phyloP scores from a whole-genome alignment of 2,329 filamentous ascomycete genomes.

The Dryadomyces quercivorus region DNA sequence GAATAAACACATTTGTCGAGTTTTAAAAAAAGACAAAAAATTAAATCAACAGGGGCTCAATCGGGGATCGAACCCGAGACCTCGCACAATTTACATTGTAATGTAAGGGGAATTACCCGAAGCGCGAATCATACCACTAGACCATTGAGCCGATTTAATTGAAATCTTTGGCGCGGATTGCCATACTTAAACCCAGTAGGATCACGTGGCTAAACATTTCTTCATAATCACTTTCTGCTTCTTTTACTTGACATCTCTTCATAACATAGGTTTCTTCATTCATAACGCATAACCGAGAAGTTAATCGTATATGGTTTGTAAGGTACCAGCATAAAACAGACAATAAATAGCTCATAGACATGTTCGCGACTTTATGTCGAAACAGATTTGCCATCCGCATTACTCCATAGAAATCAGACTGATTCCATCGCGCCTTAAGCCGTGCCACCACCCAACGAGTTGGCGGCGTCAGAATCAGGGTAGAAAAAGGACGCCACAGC shows the following conservation, averaged over 20 bases:
- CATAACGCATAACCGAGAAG: no score
- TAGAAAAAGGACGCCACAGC: slow-evolving; percentile 17
- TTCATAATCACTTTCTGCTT: no score
- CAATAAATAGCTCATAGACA: background rate
- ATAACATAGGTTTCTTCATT: no score
- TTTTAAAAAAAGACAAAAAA: background rate
- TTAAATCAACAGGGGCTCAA: slow-evolving; percentile 9
- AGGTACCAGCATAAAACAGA: no score
- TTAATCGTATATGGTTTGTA: no score
- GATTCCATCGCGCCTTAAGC: background rate
- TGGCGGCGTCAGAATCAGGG: slow-evolving; percentile 13
- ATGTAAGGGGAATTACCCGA: slow-evolving; percentile 12
- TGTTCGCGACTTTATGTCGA: background rate
- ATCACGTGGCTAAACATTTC: background rate
- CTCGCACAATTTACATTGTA: slow-evolving; percentile 12
- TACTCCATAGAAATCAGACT: background rate
- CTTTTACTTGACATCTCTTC: no score
- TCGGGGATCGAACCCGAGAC: slow-evolving; percentile 15
- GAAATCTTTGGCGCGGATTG: background rate
- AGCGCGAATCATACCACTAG: slow-evolving; percentile 14
- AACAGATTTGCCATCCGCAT: background rate
- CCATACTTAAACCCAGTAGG: background rate
- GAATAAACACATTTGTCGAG: background rate
- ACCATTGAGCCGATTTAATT: slow-evolving; percentile 11
- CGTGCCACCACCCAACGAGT: slow-evolving; percentile 12